A percentile compares a stretch with the other conserved stretches of the same genome.
These are phyloP conservation scores for Colletotrichum cereale DNA, from an alignment of 2,329 filamentous ascomycete species.

Conservation along the genomic window DNA sequence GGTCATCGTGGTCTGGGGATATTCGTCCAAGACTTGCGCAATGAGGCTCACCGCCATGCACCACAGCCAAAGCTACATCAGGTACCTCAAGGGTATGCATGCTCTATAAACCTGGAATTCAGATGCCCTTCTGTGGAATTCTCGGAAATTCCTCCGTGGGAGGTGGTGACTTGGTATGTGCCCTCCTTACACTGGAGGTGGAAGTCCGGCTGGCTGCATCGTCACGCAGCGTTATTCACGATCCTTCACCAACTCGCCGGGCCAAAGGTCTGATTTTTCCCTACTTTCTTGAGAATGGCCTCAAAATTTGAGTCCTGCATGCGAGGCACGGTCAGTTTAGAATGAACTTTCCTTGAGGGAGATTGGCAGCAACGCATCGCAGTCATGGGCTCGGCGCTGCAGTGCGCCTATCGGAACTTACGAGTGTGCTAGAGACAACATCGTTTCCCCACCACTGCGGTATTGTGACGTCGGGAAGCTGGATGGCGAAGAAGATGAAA, in stretches of 20 bases:
- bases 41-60: no score
- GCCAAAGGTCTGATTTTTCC: slow-evolving; percentile 47
- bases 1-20: no score
- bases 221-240: slow-evolving; percentile 14
- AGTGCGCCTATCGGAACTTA: slow-evolving; percentile 8
- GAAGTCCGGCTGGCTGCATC: no score
- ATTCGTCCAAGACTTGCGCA: no score
- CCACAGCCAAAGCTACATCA: no score
- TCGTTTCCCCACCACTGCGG: slow-evolving; percentile 67
- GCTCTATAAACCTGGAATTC: no score
- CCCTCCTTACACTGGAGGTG: no score
- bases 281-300: slow-evolving; percentile 44
- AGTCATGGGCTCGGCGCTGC: neutral
- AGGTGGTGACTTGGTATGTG: no score
- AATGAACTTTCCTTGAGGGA: neutral
- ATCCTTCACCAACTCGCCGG: slow-evolving; percentile 48
- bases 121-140: no score
- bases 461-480: slow-evolving; percentile 51
- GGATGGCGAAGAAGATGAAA: slow-evolving; percentile 47
- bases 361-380: neutral
- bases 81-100: no score
- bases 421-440: slow-evolving; percentile 51
- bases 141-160: no score
- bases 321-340: slow-evolving; percentile 1
- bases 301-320: slow-evolving; percentile 43